These are phyloP conservation scores for Lantana camara DNA, from an alignment of 257 asterid genomes.

Conservation along the genomic window DNA sequence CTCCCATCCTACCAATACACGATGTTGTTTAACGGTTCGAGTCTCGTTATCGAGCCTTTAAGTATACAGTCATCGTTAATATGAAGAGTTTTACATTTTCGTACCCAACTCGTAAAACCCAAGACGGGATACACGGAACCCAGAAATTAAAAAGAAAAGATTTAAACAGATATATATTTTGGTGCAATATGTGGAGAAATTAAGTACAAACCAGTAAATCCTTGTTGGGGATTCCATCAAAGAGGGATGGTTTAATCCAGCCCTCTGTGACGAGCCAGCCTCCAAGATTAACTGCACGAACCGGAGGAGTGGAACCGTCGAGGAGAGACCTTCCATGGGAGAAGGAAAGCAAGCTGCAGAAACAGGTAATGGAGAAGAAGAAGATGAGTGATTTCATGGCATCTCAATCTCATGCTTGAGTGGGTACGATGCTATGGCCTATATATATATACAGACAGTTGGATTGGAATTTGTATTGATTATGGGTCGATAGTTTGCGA, in stretches of 20 bases:
- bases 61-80: too few species aligned
- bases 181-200: neutral
- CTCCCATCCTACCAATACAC: slow-evolving; percentile 68
- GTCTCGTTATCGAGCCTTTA: too few species aligned
- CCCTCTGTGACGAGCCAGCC: slow-evolving; percentile 77
- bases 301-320: slow-evolving; percentile 21
- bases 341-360: slow-evolving; percentile 21
- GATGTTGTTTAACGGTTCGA: too few species aligned
- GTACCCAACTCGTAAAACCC: too few species aligned
- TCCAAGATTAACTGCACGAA: slow-evolving; percentile 72
- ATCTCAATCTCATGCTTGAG: neutral
- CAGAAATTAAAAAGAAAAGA: neutral
- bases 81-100: too few species aligned
- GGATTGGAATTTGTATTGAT: too few species aligned
- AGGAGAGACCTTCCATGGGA: slow-evolving; percentile 32
- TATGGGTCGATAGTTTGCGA: too few species aligned
- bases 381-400: slow-evolving; percentile 12
- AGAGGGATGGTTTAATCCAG: slow-evolving; percentile 72
- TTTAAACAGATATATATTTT: neutral
- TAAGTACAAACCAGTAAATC: slow-evolving; percentile 49
- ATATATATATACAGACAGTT: too few species aligned
- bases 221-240: slow-evolving; percentile 55
- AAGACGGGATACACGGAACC: too few species aligned
- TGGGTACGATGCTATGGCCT: too few species aligned
- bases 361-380: slow-evolving; percentile 31